phyloP scores from a whole-genome alignment of 768 basidiomycete species.

The Termitomyces sp. region DNA sequence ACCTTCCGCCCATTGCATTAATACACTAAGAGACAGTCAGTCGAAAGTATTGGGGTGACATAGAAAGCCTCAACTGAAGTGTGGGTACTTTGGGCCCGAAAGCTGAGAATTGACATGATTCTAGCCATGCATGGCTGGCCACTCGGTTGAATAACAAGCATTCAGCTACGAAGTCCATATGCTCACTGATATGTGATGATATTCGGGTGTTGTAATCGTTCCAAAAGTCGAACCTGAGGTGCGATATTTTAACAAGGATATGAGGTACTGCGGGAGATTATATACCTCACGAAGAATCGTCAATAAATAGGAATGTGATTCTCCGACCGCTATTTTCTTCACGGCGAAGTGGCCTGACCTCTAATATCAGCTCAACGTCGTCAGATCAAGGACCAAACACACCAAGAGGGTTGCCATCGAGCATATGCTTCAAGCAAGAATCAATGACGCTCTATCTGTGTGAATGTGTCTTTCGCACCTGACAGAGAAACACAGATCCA shows the following conservation, averaged over 20 bases:
- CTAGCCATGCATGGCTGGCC: conserved; percentile 81
- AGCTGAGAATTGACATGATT: conserved; percentile 76
- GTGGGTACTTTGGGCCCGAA: conserved; percentile 89
- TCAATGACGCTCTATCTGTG: not conserved
- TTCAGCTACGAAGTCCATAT: not conserved
- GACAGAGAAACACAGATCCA: conserved; percentile 85
- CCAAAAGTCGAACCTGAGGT: conserved; percentile 71
- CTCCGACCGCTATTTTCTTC: conserved; percentile 94
- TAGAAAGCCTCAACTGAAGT: conserved; percentile 57
- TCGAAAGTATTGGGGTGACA: not conserved
- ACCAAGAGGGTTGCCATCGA: conserved; percentile 86
- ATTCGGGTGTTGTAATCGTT: conserved; percentile 84
- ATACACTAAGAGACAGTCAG: conserved; percentile 42
- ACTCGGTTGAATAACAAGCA: not conserved
- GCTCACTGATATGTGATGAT: conserved; percentile 86
- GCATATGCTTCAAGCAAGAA: conserved; percentile 10
- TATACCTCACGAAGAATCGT: conserved; percentile 73
- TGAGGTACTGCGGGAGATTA: not conserved
- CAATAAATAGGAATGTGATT: conserved; percentile 81
- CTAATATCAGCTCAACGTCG: not conserved
- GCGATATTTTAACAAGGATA: not conserved
- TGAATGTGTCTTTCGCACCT: conserved; percentile 39
- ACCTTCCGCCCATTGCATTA: conserved; percentile 94
- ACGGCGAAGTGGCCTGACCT: conserved; percentile 78
- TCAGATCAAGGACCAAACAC: conserved; percentile 14